Evolutionary conservation across 139 green algal species (phyloP).

Genomic region (Chlamydomonas eustigma): DNA sequence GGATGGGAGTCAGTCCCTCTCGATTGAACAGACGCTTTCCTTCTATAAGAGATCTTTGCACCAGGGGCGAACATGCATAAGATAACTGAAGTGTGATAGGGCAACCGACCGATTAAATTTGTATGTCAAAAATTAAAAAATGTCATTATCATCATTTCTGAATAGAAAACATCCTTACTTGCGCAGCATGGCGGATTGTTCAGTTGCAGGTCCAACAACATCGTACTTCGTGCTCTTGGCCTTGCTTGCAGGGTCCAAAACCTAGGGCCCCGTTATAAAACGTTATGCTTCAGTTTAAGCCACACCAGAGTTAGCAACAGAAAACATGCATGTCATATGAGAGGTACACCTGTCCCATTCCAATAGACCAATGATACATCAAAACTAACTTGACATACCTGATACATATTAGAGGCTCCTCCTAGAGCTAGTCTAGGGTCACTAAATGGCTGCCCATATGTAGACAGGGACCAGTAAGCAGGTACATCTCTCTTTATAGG

Average conservation of each 20-base stretch:
- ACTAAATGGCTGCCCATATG: slow-evolving; percentile 51
- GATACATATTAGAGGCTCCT: slow-evolving; percentile 8
- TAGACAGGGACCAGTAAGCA: slow-evolving; percentile 43
- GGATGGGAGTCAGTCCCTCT: slow-evolving; percentile 8
- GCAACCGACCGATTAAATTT: too few relatives aligned
- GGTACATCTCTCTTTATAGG: slow-evolving; percentile 40
- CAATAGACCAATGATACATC: too few relatives aligned
- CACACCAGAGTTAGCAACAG: too few relatives aligned
- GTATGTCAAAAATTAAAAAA: too few relatives aligned
- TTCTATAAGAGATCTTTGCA: slow-evolving; percentile 22
- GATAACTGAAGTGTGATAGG: slow-evolving; percentile 13
- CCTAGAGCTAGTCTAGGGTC: background rate
- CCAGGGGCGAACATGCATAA: slow-evolving; percentile 15
- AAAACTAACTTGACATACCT: too few relatives aligned
- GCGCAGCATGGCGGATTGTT: background rate
- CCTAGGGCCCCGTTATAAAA: too few relatives aligned
- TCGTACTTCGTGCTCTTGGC: background rate
- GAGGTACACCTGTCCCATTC: too few relatives aligned
- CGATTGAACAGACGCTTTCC: slow-evolving; percentile 19
- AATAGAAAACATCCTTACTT: too few relatives aligned
- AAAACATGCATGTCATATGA: too few relatives aligned
- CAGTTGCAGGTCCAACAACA: background rate
- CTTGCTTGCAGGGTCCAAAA: slow-evolving; percentile 4
- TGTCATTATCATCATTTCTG: too few relatives aligned
- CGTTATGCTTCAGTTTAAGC: too few relatives aligned